Evolutionary conservation across 257 asterid genomes (phyloP), one percentile per base, ranked within the genome.

Genomic region (Anisodus tanguticus): DNA sequence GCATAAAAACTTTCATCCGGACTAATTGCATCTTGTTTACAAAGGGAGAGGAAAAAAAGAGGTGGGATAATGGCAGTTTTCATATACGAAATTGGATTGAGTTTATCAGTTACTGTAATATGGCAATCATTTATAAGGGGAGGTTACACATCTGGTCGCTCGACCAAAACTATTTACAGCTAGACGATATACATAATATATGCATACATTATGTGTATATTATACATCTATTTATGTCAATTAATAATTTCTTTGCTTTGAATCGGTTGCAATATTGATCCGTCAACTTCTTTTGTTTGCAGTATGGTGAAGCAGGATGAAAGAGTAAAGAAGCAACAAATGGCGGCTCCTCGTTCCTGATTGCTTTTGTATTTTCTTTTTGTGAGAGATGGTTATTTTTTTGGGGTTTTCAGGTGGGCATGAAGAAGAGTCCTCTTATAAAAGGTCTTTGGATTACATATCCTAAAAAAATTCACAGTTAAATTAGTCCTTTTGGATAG

Each of bases 281-380:
- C 9, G 2, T 4, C 67, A 9, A 83, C 77, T 85, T 85, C 17
- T 72, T 59, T 67, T 86, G 87, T 31, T 86, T 78, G 41, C 97
- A 96, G 99, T 90, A 93, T 93, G 97, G 98, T 96, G 89, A 93
- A 88, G 85, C 86, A 92, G 77, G 97, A 95, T 51, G 97, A 90
- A 41, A 93, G 91, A 90, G 91, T 97, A 84, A 97, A 95, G 94
- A 97, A 97, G 91, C 99, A 94, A 91, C 99, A 97, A 84, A 92
- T 97, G 98, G 93, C 94, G 59, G 97, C 98, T 9, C 99, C 98
- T 77, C 97, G 98, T 19, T 91, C 90, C 80, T 95, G 89, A 90
- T 67, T 77, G 15, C 58, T 81, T 53, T 11, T 37, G 60, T 9
- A 3, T n/a, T 62, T n/a, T n/a, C 47, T 19, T 62, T 74, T 59